Evolutionary conservation across 2,329 filamentous ascomycete species (phyloP).

Genomic region (Calonectria pseudoreteaudii): DNA sequence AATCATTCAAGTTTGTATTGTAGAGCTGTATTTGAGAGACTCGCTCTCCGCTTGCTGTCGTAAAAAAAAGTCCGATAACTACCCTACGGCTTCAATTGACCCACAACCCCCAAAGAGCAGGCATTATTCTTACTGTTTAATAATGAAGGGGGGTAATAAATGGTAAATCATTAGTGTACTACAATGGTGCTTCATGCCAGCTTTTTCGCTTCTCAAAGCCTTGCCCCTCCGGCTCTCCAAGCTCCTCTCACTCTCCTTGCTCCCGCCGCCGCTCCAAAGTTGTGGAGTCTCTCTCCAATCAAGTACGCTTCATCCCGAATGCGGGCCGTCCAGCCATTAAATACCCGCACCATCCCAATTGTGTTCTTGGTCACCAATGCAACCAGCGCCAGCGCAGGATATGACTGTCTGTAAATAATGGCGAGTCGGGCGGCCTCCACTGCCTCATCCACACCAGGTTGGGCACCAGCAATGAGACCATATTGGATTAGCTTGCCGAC

Average conservation of each 20-base stretch:
- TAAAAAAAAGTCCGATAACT: background rate
- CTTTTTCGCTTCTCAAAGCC: conserved; percentile 38
- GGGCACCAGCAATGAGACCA: conserved; percentile 31
- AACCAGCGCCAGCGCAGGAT: conserved; percentile 72
- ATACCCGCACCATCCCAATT: conserved; percentile 68
- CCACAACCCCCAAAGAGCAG: background rate
- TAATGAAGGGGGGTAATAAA: background rate
- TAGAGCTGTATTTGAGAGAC: background rate
- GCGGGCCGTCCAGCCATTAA: conserved; percentile 81
- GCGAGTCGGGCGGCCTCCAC: conserved; percentile 45
- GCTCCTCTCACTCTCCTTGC: conserved; percentile 49
- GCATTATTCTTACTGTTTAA: background rate
- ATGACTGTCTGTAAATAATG: conserved; percentile 70
- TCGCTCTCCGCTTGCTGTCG: background rate
- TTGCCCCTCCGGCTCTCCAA: conserved; percentile 51
- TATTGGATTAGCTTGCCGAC: conserved; percentile 54
- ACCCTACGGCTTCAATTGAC: background rate
- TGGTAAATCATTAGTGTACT: conserved; percentile 15
- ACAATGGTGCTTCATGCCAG: background rate
- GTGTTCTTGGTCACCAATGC: conserved; percentile 57
- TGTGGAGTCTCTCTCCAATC: conserved; percentile 94
- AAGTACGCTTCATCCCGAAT: conserved; percentile 96
- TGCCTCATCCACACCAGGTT: conserved; percentile 36
- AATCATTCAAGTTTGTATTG: background rate
- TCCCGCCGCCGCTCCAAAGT: conserved; percentile 74